phyloP scores from a whole-genome alignment of 306 rosid genomes.

The Biancaea sappan region DNA sequence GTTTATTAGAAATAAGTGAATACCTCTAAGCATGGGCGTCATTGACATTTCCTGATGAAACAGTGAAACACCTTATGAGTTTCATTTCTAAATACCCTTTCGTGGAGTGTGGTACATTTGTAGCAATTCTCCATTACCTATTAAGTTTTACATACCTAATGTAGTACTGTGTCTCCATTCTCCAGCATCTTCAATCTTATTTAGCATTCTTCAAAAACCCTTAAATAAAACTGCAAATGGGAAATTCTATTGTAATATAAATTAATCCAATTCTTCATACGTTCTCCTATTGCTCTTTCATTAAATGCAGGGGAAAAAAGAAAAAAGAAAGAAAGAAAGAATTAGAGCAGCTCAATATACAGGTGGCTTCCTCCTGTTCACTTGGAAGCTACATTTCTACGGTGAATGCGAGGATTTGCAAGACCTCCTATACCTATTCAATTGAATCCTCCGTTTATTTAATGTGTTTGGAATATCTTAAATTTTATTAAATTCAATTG shows the following conservation, averaged over 20 bases:
- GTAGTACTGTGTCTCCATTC: background rate
- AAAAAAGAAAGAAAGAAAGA: no score
- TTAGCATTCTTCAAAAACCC: background rate
- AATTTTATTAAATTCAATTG: no score
- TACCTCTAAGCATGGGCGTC: background rate
- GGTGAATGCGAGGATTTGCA: background rate
- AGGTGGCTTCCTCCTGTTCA: background rate
- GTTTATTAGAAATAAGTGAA: constrained; percentile 17
- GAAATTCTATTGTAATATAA: background rate
- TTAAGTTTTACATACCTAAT: background rate
- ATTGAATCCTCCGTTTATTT: no score
- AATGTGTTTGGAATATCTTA: no score
- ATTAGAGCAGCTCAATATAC: background rate
- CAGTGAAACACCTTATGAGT: background rate
- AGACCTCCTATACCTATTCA: no score
- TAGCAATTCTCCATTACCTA: background rate
- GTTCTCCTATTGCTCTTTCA: background rate
- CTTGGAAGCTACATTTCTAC: background rate
- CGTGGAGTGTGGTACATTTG: background rate
- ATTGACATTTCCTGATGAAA: background rate
- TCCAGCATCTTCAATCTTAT: constrained; percentile 4
- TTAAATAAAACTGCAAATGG: background rate
- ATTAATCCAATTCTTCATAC: constrained; percentile 1
- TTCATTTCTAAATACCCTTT: background rate
- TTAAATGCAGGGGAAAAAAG: background rate